Conservation (phyloP, 2,329 filamentous ascomycete species). For the Aspergillus brasiliensis region DNA sequence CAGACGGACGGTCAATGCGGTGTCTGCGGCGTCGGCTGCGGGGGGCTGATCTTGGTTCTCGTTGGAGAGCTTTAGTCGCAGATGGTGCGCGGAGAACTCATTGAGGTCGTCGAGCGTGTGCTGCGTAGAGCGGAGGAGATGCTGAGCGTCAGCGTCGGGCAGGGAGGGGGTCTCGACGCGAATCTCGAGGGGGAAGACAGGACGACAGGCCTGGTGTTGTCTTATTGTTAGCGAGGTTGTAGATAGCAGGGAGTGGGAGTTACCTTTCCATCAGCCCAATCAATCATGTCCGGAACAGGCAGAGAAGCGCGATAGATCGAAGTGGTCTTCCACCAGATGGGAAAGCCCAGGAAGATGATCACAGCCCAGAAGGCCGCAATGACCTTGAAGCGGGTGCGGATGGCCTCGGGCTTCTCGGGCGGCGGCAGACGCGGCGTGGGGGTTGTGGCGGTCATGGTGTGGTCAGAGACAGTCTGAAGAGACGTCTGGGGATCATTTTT, state of each 20-base stretch:
- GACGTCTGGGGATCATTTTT: conserved; percentile 37
- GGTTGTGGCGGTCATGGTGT: conserved; percentile 24
- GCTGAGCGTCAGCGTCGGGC: conserved; percentile 67
- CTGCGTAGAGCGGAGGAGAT: conserved; percentile 78
- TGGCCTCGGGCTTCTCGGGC: conserved; percentile 71
- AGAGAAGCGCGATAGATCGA: conserved; percentile 85
- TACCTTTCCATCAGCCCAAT: conserved; percentile 90
- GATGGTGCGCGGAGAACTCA: conserved; percentile 80
- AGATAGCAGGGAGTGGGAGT: background rate
- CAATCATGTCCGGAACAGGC: conserved; percentile 81
- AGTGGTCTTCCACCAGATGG: conserved; percentile 95
- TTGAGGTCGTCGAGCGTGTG: conserved; percentile 83
- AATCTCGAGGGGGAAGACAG: conserved; percentile 84
- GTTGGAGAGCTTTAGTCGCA: conserved; percentile 68
- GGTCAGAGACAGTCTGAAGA: conserved; percentile 23
- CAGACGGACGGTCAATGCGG: conserved; percentile 72
- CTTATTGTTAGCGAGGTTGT: background rate
- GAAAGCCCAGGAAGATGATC: conserved; percentile 78
- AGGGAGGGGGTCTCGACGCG: conserved; percentile 71
- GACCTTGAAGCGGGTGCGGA: conserved; percentile 70
- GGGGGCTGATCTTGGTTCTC: conserved; percentile 9
- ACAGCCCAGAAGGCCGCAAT: conserved; percentile 90
- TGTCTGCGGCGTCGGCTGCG: conserved; percentile 37
- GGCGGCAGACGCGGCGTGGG: conserved; percentile 59
- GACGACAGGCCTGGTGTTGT: conserved; percentile 70